These are phyloP conservation scores for Mortierella sp. DNA, from an alignment of 371 early-diverging fungal species.

Conservation along the genomic window DNA sequence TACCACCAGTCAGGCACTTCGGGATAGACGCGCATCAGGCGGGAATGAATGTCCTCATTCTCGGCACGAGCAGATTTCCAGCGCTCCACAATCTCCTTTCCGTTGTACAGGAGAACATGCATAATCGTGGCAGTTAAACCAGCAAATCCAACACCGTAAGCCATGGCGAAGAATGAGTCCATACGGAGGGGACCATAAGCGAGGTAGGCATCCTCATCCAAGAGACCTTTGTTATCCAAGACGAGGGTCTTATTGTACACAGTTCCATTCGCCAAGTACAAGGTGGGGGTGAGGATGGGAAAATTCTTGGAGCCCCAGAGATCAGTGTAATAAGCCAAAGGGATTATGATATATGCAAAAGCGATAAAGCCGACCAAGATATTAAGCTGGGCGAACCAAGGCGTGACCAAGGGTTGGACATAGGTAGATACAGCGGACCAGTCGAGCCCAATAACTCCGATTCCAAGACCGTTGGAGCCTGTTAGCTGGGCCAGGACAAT, in stretches of 20 bases:
- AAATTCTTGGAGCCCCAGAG: conserved; percentile 59
- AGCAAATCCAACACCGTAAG: conserved; percentile 66
- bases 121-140: conserved; percentile 59
- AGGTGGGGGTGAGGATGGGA: conserved; percentile 55
- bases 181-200: conserved; percentile 68
- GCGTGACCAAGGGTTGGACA: conserved; percentile 60
- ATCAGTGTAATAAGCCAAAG: conserved; percentile 61
- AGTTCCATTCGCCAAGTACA: conserved; percentile 59
- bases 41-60: conserved; percentile 71
- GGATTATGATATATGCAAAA: conserved; percentile 64
- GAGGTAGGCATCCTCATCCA: conserved; percentile 54
- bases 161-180: conserved; percentile 68
- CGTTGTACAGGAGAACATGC: conserved; percentile 62
- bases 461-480: conserved; percentile 58
- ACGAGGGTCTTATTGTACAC: conserved; percentile 57
- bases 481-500: conserved; percentile 56
- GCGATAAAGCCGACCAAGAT: conserved; percentile 61
- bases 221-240: conserved; percentile 53
- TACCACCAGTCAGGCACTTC: conserved; percentile 83
- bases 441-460: conserved; percentile 59
- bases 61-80: conserved; percentile 27
- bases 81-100: conserved; percentile 51
- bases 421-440: conserved; percentile 66
- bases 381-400: conserved; percentile 65
- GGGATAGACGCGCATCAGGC: conserved; percentile 73